Conservation (phyloP, 257 asterid species). For the Plantago elongata region DNA sequence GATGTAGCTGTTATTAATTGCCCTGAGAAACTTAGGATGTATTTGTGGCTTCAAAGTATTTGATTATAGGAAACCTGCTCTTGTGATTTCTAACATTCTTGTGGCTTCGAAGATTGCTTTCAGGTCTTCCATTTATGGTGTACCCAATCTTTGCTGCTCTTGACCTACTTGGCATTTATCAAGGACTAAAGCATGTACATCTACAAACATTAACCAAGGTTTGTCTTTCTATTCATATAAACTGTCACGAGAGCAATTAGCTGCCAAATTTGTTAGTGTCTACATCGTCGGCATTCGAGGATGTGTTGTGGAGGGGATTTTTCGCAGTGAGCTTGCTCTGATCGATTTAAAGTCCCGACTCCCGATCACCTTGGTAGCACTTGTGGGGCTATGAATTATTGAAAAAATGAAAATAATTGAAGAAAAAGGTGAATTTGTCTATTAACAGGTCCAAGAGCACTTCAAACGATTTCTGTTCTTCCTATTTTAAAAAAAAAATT, state of each 20-base stretch:
- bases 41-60: neutral
- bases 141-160: conserved; percentile 76
- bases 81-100: conserved; percentile 28
- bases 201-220: conserved; percentile 95
- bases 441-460: too few relatives aligned
- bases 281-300: too few relatives aligned
- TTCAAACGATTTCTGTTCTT: too few relatives aligned
- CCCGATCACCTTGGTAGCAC: too few relatives aligned
- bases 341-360: too few relatives aligned
- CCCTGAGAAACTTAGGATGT: neutral
- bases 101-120: conserved; percentile 52
- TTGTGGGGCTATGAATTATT: too few relatives aligned
- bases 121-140: conserved; percentile 67
- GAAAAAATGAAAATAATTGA: too few relatives aligned
- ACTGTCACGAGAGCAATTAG: conserved; percentile 3
- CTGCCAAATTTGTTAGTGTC: neutral
- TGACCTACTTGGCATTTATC: conserved; percentile 88
- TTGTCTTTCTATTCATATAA: conserved; percentile 17
- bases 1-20: neutral
- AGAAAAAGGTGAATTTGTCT: too few relatives aligned
- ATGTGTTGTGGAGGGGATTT: too few relatives aligned
- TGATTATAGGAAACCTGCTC: neutral
- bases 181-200: conserved; percentile 88
- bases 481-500: too few relatives aligned
- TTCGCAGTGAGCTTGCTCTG: too few relatives aligned